phyloP scores from a whole-genome alignment of 1,284 basidiomycete species.

The Leucoagaricus sp. region DNA sequence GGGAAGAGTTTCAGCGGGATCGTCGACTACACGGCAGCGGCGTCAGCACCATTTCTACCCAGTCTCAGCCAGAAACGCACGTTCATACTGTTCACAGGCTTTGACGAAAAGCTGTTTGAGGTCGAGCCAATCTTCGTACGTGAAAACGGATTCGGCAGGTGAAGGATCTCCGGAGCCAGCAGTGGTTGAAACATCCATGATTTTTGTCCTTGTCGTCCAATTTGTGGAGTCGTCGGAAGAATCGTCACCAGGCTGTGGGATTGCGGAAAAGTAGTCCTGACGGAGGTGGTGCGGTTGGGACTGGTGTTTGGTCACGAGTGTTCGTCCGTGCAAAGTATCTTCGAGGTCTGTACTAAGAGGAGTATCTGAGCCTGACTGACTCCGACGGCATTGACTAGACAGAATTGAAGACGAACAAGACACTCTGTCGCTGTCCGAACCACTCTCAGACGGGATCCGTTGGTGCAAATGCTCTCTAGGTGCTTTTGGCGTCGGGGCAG shows the following conservation, averaged over 20 bases:
- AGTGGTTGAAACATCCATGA: constrained; percentile 43
- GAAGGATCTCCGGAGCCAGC: constrained; percentile 24
- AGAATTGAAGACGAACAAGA: constrained; percentile 14
- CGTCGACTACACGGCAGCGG: constrained; percentile 38
- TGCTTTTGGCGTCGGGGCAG: constrained; percentile 21
- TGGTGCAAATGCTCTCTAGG: constrained; percentile 9
- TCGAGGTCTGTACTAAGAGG: constrained; percentile 20
- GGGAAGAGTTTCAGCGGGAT: constrained; percentile 48
- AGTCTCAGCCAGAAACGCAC: constrained; percentile 37
- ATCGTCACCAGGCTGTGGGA: constrained; percentile 13
- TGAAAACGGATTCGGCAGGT: constrained; percentile 1
- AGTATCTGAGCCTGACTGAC: constrained; percentile 17
- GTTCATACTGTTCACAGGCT: constrained; percentile 58
- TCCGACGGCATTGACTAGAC: constrained; percentile 1
- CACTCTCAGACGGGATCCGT: background rate
- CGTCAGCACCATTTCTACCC: background rate
- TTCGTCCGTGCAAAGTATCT: constrained; percentile 8
- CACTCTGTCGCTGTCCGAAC: constrained; percentile 5
- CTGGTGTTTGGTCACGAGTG: constrained; percentile 18
- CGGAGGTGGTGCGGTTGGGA: constrained; percentile 21
- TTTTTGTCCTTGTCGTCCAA: constrained; percentile 34
- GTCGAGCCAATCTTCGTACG: constrained; percentile 62
- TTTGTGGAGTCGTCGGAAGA: constrained; percentile 20
- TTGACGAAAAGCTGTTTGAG: constrained; percentile 60
- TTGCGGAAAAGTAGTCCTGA: constrained; percentile 11